phyloP scores from a whole-genome alignment of 768 basidiomycete genomes.

The Boletus vermiculosoides region DNA sequence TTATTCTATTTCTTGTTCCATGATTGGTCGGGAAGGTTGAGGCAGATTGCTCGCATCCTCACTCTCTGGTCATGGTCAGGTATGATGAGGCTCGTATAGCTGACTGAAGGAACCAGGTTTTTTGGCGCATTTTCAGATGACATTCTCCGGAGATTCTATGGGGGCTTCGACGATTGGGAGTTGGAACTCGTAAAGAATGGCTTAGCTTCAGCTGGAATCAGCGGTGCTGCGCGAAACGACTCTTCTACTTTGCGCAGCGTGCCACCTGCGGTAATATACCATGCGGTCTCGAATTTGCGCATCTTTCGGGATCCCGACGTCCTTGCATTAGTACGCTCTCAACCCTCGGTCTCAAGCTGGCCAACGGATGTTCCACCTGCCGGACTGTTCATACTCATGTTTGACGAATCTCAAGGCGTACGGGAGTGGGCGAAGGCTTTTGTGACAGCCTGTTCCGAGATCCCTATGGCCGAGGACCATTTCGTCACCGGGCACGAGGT shows the following conservation, averaged over 20 bases:
- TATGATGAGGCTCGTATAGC: conserved; percentile 1
- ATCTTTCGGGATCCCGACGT: conserved; percentile 54
- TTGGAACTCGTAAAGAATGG: conserved; percentile 48
- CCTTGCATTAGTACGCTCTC: conserved; percentile 31
- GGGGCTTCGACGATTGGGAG: conserved; percentile 67
- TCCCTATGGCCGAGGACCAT: conserved; percentile 47
- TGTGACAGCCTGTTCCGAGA: conserved; percentile 35
- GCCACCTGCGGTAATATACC: conserved; percentile 55
- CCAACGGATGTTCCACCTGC: conserved; percentile 58
- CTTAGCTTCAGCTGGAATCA: conserved; percentile 36
- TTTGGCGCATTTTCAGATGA: conserved; percentile 62
- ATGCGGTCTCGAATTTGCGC: conserved; percentile 59
- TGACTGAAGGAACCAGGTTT: conserved; percentile 50
- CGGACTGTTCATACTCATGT: conserved; percentile 56
- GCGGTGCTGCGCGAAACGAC: conserved; percentile 3
- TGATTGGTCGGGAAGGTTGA: conserved; percentile 1
- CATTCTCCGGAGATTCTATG: conserved; percentile 57
- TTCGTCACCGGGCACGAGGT: conserved; percentile 48
- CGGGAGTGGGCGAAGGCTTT: conserved; percentile 62
- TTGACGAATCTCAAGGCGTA: conserved; percentile 47
- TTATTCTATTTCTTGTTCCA: not conserved
- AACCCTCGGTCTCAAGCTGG: conserved; percentile 42
- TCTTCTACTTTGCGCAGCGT: conserved; percentile 38
- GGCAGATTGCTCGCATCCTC: conserved; percentile 10
- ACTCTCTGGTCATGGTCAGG: conserved; percentile 5